Evolutionary conservation across 2,329 filamentous ascomycete species (phyloP), one percentile per base, ranked within the genome.

Genomic region (Cercospora zeina): DNA sequence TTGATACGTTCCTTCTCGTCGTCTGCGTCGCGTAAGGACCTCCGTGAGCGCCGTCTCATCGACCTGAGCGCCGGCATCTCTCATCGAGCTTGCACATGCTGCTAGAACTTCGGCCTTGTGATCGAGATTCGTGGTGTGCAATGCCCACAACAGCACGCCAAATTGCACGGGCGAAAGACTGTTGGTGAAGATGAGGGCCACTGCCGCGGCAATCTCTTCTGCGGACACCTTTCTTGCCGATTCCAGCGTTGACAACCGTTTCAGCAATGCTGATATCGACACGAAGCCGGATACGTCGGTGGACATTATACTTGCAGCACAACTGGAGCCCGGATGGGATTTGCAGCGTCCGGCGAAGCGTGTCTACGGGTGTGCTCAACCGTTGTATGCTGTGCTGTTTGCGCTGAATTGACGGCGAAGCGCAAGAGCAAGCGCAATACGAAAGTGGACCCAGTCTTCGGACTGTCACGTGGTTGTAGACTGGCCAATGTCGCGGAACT

Each of bases 101-200:
- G 91, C 90, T 68, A 99, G 85, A 42, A 99, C 90, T 72, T 95
- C 90, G 27, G 93, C 86, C 67, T 89, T 85, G 67, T 89, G 85
- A 76, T 97, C 95, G 75, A 91, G 85, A 62, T 88, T 87, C 1
- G 92, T 96, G 69, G 96, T 97, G 78, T 97, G 93, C 50, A 99
- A 82, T 59, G 92, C 90, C 72, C 95, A 97, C 57, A 97, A 82
- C 60, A 99, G 82, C 39, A 93, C 89, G 58, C 90, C 90, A 0
- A 90, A 89, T 76, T 97, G 95, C 8, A 93, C 89, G 39, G 90
- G 88, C n/a, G 90, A 93, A 16, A 97, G 82, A 68, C 87, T 86
- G 78, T 97, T 89, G 62, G 92, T 93, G 77, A 97, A 97, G 74
- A 97, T 96, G 72, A 93, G 83, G 4, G 91, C 88, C 70, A 97